Evolutionary conservation across 805 yeast species (phyloP), one percentile per base, ranked within the genome.

Genomic region (Candida lessepsii): DNA sequence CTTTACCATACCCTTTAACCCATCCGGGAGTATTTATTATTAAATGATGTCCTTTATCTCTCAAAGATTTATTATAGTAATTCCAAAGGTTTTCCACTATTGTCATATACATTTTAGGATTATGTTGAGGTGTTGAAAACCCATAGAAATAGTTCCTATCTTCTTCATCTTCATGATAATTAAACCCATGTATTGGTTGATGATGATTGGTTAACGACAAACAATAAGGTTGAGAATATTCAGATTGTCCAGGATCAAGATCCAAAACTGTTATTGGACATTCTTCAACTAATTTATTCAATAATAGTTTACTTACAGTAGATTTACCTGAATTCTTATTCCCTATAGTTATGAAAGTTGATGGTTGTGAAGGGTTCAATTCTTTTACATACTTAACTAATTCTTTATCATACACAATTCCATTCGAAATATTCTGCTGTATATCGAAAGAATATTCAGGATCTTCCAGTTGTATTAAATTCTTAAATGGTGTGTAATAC

Each of bases 181-280:
- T 44, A 16, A 33, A 46, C 0, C 69, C 67, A 21, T 58, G 48
- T 9, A 63, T 44, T 9, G 63, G 61, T 4, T 60, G 52, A 1
- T 39, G 10, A 14, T 49, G 50, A 2, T 61, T 58, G 1, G 75
- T 67, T 9, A 85, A 58, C 0, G 95, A 78, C 2, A 89, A 60
- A 30, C 83, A 75, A 23, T 83, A 89, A 0, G 96, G 93, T 7
- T 67, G 66, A 0, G 89, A 79, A 47, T 73, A 80, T 51, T 86
- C 95, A 0, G 95, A 80, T 55, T 89, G 96, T 1, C 95, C 96
- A 0, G 96, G 96, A 55, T 90, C 98, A 1, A 87, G 56, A 51
- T 90, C 96, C 29, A 90, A 49, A 27, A 80, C 73, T 15, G 73
- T 69, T 2, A 81, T 61, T 0, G 63, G 54, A 0, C 55, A 41